These are phyloP conservation scores for Thermothielavioides terrestris DNA, from an alignment of 495 filamentous ascomycete genomes.

Conservation along the genomic window DNA sequence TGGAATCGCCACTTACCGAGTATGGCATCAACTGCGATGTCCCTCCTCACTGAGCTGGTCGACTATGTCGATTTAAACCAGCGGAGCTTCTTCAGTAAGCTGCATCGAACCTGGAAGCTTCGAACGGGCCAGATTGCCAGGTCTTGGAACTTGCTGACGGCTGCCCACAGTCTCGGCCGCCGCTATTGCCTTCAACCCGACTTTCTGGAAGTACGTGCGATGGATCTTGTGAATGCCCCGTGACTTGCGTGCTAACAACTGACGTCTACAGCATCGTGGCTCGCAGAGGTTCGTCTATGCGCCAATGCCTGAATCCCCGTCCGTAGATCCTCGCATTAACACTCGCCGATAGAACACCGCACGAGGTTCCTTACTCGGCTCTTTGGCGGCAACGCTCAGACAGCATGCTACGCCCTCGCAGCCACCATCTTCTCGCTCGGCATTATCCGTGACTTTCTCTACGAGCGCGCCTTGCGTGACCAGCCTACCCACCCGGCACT, in stretches of 20 bases:
- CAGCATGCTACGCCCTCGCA: constrained; percentile 86
- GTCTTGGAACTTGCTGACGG: constrained; percentile 9
- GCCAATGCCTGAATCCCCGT: not conserved
- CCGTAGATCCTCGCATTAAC: constrained; percentile 2
- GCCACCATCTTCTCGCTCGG: constrained; percentile 83
- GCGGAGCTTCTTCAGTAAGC: constrained; percentile 54
- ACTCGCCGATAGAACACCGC: constrained; percentile 63
- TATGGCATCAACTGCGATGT: constrained; percentile 18
- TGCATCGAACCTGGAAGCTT: no score
- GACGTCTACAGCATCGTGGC: constrained; percentile 48
- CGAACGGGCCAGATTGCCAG: not conserved
- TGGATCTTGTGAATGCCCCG: not conserved
- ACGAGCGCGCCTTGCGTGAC: constrained; percentile 63
- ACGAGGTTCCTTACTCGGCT: constrained; percentile 79
- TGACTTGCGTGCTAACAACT: constrained; percentile 14
- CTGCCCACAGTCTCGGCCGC: constrained; percentile 49
- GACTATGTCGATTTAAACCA: constrained; percentile 55
- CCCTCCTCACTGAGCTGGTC: constrained; percentile 29
- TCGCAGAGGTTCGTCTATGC: constrained; percentile 49
- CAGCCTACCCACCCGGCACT: constrained; percentile 70
- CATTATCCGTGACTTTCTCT: constrained; percentile 71
- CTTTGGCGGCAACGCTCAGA: constrained; percentile 69
- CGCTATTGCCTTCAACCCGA: constrained; percentile 66
- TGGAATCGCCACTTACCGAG: not conserved
- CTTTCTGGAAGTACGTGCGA: constrained; percentile 65